phyloP scores from a whole-genome alignment of 345 rosid species.

The Syzygium oleosum region DNA sequence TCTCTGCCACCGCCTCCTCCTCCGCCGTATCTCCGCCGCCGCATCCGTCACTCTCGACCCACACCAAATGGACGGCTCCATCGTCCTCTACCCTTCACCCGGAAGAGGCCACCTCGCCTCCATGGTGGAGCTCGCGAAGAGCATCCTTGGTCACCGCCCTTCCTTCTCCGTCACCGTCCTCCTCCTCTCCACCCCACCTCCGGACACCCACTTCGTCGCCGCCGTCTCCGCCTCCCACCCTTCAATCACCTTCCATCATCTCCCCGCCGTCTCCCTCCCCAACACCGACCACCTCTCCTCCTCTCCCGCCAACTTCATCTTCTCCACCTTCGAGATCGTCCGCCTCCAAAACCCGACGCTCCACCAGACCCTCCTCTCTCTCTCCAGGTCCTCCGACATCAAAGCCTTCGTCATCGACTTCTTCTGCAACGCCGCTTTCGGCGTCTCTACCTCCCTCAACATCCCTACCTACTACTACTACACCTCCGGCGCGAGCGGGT shows the following conservation, averaged over 20 bases:
- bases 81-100: conserved; percentile 14
- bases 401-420: conserved; percentile 14
- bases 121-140: conserved; percentile 7
- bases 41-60: not conserved
- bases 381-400: not conserved
- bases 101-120: conserved; percentile 13
- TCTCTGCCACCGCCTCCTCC: not conserved
- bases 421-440: conserved; percentile 7
- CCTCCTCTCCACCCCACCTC: conserved; percentile 13
- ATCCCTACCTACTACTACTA: conserved; percentile 10
- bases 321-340: not conserved
- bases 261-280: not conserved
- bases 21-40: not conserved
- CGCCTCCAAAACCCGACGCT: conserved; percentile 2
- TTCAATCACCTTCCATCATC: conserved; percentile 7
- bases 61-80: not conserved
- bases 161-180: conserved; percentile 1
- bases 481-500: conserved; percentile 1
- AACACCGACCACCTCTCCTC: not conserved
- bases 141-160: conserved; percentile 3
- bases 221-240: conserved; percentile 4
- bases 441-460: not conserved
- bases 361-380: not conserved
- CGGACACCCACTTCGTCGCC: not conserved
- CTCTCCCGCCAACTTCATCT: not conserved